Conservation (phyloP, 352 stramenopile genomes). For the Pythium coloratum region DNA sequence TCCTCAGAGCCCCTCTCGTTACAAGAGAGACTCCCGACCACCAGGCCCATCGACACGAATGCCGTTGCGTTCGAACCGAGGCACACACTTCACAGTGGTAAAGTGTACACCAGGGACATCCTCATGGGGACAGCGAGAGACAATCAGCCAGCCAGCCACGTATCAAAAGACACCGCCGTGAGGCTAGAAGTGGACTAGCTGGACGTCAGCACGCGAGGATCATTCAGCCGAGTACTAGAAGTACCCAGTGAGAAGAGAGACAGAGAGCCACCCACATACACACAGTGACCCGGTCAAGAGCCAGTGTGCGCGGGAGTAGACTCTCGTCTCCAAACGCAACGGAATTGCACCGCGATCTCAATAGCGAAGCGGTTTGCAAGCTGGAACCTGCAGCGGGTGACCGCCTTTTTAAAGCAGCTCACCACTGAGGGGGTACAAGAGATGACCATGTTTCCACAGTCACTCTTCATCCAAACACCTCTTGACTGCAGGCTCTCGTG, state of each 20-base stretch:
- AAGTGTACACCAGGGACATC: neutral
- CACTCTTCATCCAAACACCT: neutral
- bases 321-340: slow-evolving; percentile 21
- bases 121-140: neutral
- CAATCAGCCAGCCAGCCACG: neutral
- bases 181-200: neutral
- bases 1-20: too few relatives aligned
- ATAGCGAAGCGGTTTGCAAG: slow-evolving; percentile 81
- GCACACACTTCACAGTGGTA: neutral
- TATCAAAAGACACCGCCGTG: neutral
- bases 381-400: slow-evolving; percentile 48
- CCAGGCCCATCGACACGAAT: slow-evolving; percentile 2
- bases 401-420: neutral
- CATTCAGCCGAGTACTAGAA: neutral
- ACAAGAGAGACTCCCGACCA: neutral
- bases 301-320: neutral
- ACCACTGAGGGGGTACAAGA: slow-evolving; percentile 5
- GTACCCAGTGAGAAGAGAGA: neutral
- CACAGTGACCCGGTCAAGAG: neutral
- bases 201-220: neutral
- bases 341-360: slow-evolving; percentile 46
- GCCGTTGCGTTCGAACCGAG: neutral
- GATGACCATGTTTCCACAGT: too few relatives aligned
- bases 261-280: neutral
- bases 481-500: slow-evolving; percentile 59